A percentile compares a stretch with the other conserved stretches of the same genome.
These are phyloP conservation scores for Ganoderma lingzhi DNA, from an alignment of 1,284 basidiomycete species.

Conservation along the genomic window DNA sequence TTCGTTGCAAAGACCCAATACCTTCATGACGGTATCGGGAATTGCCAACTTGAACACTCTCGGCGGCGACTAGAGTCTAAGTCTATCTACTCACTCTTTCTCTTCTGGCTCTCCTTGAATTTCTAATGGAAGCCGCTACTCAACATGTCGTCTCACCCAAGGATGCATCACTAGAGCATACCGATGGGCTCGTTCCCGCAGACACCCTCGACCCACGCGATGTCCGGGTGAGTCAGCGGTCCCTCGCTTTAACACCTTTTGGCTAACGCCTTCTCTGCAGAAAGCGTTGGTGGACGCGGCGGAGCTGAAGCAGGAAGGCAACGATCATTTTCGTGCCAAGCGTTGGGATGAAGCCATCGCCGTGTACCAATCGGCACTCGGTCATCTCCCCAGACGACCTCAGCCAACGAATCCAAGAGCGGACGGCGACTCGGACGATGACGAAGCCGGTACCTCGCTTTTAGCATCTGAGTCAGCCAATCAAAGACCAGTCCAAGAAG, in stretches of 20 bases:
- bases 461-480: slow-evolving; percentile 16
- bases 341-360: slow-evolving; percentile 73
- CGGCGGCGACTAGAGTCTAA: not conserved
- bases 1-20: too few species aligned
- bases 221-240: slow-evolving; percentile 19
- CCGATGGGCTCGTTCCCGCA: not conserved
- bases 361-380: slow-evolving; percentile 67
- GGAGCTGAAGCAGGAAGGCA: slow-evolving; percentile 68
- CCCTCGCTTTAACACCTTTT: not conserved
- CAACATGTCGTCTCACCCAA: not conserved
- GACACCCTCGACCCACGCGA: slow-evolving; percentile 11
- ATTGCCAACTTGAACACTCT: not conserved
- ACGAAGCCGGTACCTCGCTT: slow-evolving; percentile 33
- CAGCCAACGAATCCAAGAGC: slow-evolving; percentile 41
- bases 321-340: slow-evolving; percentile 56
- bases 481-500: slow-evolving; percentile 10
- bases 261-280: slow-evolving; percentile 38
- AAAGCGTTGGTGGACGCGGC: slow-evolving; percentile 58
- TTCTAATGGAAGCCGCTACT: not conserved
- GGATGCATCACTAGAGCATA: not conserved
- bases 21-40: too few species aligned
- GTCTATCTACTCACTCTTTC: not conserved
- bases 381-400: slow-evolving; percentile 59
- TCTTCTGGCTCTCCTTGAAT: too few species aligned
- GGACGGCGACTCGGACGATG: slow-evolving; percentile 40